A percentile compares a stretch with the other conserved stretches of the same genome.
phyloP scores from a whole-genome alignment of 257 asterid species.

The Marsdenia floribunda region DNA sequence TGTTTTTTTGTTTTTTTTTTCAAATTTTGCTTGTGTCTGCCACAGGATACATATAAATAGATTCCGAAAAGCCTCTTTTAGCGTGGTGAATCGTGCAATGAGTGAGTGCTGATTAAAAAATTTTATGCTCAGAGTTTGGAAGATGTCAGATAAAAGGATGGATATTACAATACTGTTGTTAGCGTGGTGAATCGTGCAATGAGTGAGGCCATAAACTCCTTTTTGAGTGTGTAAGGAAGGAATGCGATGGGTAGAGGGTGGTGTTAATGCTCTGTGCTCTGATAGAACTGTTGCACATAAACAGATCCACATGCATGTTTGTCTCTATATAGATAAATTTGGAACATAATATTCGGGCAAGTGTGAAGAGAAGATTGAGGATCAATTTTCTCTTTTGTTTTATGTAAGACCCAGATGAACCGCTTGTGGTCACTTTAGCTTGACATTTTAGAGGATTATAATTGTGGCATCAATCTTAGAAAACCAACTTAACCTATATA shows the following conservation, averaged over 20 bases:
- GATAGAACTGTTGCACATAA: background rate
- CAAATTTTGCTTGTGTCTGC: background rate
- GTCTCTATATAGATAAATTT: no score
- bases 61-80: background rate
- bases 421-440: background rate
- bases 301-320: no score
- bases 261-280: background rate
- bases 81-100: no score
- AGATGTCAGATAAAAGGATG: background rate
- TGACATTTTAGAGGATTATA: background rate
- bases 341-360: background rate
- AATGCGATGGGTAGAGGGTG: background rate
- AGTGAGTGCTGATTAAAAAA: background rate
- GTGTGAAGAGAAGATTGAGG: background rate
- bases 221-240: background rate
- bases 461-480: background rate
- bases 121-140: background rate
- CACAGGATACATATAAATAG: background rate
- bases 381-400: background rate
- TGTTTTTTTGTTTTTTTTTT: no score
- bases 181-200: background rate
- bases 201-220: background rate
- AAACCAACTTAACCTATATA: no score
- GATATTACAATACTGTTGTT: background rate
- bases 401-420: background rate